Conservation (phyloP, 108 stramenopile genomes). For the Skeletonema marinoi region DNA sequence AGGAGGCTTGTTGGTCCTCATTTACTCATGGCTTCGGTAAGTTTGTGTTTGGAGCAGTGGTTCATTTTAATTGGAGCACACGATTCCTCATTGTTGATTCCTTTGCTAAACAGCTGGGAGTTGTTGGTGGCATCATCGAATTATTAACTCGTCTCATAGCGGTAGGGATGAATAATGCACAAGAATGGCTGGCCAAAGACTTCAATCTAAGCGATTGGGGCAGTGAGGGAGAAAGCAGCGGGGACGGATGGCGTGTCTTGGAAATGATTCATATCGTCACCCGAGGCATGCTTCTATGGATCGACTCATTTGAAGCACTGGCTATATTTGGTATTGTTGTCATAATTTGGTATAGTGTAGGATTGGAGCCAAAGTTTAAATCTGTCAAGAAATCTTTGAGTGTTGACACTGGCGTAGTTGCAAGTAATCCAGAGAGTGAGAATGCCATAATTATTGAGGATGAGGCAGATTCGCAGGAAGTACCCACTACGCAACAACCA, state of each 20-base stretch:
- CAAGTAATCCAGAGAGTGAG: not conserved
- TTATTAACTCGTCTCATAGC: conserved; percentile 57
- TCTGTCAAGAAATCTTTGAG: not conserved
- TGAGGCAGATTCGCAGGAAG: not conserved
- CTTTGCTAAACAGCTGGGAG: conserved; percentile 31
- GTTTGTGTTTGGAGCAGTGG: not conserved
- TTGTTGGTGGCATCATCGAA: conserved; percentile 68
- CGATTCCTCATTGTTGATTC: not conserved
- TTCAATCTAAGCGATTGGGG: conserved; percentile 78
- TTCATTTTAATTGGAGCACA: not conserved
- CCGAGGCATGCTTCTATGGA: conserved; percentile 46
- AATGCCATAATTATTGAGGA: not conserved
- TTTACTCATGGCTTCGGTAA: conserved; percentile 50
- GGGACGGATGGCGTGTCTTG: conserved; percentile 71
- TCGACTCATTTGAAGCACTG: conserved; percentile 55
- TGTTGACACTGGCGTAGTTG: not conserved
- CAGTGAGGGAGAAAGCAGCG: conserved; percentile 36
- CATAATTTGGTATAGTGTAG: conserved; percentile 38
- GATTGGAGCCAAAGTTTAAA: conserved; percentile 18
- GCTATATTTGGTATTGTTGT: conserved; percentile 38
- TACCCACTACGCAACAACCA: not conserved
- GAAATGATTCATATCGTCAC: conserved; percentile 64
- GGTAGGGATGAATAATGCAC: conserved; percentile 56
- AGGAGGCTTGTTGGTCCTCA: conserved; percentile 56
- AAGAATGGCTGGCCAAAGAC: conserved; percentile 55